Percentiles rank a stretch among this genome's conserved stretches.
These are phyloP conservation scores for Copromyces sp. DNA, from an alignment of 495 filamentous ascomycete genomes.

Conservation along the genomic window DNA sequence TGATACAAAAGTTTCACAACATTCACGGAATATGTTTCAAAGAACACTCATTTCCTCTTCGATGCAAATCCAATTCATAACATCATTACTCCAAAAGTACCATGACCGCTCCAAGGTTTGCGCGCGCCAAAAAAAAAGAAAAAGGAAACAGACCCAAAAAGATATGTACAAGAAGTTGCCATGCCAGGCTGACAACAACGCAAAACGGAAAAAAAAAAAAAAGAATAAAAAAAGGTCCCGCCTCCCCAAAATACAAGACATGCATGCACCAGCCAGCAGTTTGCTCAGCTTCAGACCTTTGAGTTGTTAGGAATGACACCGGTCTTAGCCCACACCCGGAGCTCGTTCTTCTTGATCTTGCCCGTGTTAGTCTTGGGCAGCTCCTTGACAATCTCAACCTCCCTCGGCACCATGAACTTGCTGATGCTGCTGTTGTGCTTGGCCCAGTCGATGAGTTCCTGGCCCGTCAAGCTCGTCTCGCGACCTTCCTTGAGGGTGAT, in stretches of 20 bases:
- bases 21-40: too few relatives aligned
- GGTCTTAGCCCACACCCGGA: slow-evolving; percentile 75
- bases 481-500: slow-evolving; percentile 60
- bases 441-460: slow-evolving; percentile 80
- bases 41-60: background rate
- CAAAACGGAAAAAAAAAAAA: background rate
- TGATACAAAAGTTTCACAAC: too few relatives aligned
- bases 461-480: slow-evolving; percentile 43
- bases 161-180: too few relatives aligned
- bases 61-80: background rate
- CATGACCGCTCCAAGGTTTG: background rate
- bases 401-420: slow-evolving; percentile 90
- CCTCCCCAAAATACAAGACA: background rate
- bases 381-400: slow-evolving; percentile 81
- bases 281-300: background rate
- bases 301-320: slow-evolving; percentile 1
- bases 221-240: background rate
- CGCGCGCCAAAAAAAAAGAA: too few relatives aligned
- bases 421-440: slow-evolving; percentile 67
- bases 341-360: slow-evolving; percentile 90
- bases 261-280: background rate
- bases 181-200: too few relatives aligned
- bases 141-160: too few relatives aligned
- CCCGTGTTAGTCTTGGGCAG: slow-evolving; percentile 95
- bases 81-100: background rate